phyloP scores from a whole-genome alignment of 148 eudicot species.

The Limonium bicolor region DNA sequence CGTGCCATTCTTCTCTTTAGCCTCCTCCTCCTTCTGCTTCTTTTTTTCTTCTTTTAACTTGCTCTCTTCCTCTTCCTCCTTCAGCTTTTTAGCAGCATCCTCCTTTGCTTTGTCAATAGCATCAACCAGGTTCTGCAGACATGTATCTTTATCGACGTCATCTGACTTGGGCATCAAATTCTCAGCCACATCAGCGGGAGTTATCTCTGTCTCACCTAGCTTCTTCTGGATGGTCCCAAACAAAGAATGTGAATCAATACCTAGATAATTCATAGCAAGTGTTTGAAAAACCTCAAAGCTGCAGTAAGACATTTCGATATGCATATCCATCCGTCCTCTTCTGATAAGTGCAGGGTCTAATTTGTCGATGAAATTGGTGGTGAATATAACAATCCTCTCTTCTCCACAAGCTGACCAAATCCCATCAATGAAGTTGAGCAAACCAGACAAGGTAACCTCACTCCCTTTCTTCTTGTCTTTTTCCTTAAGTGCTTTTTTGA shows the following conservation, averaged over 20 bases:
- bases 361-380: constrained; percentile 35
- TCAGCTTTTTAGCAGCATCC: constrained; percentile 12
- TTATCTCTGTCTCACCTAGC: constrained; percentile 23
- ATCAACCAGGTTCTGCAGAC: constrained; percentile 14
- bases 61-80: constrained; percentile 11
- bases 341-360: constrained; percentile 38
- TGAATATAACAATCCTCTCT: constrained; percentile 32
- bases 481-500: constrained; percentile 2
- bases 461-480: constrained; percentile 5
- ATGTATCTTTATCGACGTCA: constrained; percentile 6
- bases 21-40: constrained; percentile 3
- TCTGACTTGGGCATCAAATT: constrained; percentile 31
- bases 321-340: constrained; percentile 43
- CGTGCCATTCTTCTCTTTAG: no score
- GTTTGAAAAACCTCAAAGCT: constrained; percentile 30
- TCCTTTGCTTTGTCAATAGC: constrained; percentile 16
- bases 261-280: constrained; percentile 25
- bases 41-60: background rate
- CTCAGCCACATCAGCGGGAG: constrained; percentile 46
- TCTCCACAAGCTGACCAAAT: constrained; percentile 45
- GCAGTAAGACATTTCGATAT: constrained; percentile 37
- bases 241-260: constrained; percentile 19
- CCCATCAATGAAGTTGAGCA: constrained; percentile 47
- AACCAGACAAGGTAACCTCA: constrained; percentile 39
- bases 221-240: constrained; percentile 10